phyloP scores from a whole-genome alignment of 345 rosid species.

The Bruguiera parviflora region DNA sequence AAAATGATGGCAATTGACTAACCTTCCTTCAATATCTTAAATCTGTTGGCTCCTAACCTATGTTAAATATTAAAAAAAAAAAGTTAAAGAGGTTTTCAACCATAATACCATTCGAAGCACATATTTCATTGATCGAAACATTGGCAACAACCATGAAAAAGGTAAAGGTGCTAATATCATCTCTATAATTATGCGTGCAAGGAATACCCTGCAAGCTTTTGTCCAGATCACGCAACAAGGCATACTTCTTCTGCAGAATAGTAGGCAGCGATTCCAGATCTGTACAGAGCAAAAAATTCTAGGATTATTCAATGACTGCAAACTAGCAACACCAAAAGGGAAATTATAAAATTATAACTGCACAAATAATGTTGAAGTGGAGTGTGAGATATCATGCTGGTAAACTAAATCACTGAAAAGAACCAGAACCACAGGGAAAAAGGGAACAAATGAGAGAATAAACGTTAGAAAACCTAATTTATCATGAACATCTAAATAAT shows the following conservation, averaged over 20 bases:
- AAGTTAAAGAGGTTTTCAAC: background rate
- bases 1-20: no score
- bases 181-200: background rate
- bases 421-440: no score
- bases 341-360: background rate
- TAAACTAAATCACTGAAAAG: background rate
- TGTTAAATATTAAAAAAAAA: background rate
- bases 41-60: no score
- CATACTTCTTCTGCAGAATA: conserved; percentile 83
- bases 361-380: background rate
- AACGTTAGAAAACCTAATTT: no score
- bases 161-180: background rate
- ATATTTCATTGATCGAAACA: background rate
- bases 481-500: no score
- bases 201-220: conserved; percentile 80
- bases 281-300: conserved; percentile 13
- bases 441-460: no score
- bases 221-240: conserved; percentile 80
- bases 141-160: background rate
- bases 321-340: background rate
- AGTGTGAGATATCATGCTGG: background rate
- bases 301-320: background rate
- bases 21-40: no score
- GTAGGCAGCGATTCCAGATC: conserved; percentile 78
- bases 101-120: background rate